Base-by-base conservation (phyloP, 208 protist species). In the Novymonas esmeraldas region DNA sequence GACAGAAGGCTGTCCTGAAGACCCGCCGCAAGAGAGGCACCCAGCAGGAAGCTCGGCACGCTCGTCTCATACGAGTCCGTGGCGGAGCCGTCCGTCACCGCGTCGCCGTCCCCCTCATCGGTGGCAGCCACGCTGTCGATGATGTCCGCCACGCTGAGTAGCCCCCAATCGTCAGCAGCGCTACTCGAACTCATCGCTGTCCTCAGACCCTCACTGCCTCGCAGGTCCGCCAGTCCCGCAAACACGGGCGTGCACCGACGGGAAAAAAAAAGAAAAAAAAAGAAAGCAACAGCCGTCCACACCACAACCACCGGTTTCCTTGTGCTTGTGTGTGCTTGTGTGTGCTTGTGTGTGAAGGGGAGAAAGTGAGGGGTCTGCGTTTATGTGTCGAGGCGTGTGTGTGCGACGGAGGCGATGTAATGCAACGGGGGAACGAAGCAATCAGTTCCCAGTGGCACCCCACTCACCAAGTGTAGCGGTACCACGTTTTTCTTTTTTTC, bases 61-160 rank as follows among this genome's bases (percentile, higher is more conserved):
- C 31, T 29, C 20, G 41, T 42, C 59, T 64, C 59, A 64, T 64
- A 28, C 5, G 44, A 64, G 2, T 16, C 24, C 16, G 34, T 36
- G 7, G 28, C 42, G 38, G 51, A 34, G n/a, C 4, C 14, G 9
- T 34, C 29, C 14, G 51, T 54, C 18, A 18, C n/a, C 4, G n/a
- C 28, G 10, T 42, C 49, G 6, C 18, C 16, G 13, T 38, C 58
- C 18, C 16, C 16, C 3, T 66, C 66, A 42, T 88, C 82, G 48
- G 79, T 60, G 24, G 89, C 69, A 69, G 63, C 59, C 34, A 61
- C 26, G 31, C 61, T 59, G 39, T 61, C 61, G 31, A 75, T 49
- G n/a, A 75, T 65, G 29, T 94, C 88, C 7, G 88, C 82, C 29
- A 94, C 76, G 56, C 82, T 91, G 33, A 94, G 61, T 60, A 91